Evolutionary conservation across 2,329 filamentous ascomycete species (phyloP), one percentile per base, ranked within the genome.

Genomic region (Aspergillus brasiliensis): DNA sequence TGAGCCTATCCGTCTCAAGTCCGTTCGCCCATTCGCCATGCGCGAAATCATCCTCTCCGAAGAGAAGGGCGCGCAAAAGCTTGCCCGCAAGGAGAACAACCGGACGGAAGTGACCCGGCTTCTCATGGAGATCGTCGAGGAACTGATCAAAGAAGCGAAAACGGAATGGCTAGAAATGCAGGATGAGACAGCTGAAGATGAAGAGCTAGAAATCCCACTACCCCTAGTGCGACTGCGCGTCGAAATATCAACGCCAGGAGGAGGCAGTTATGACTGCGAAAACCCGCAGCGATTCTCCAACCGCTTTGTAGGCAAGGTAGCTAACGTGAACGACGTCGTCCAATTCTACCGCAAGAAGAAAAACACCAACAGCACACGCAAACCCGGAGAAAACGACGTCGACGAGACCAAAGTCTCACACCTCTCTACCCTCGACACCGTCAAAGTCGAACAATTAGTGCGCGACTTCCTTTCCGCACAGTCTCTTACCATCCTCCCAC

Each of bases 281-380:
- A 99, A 99, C 62, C 93, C 95, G 0, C 95, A 98, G 73, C 88
- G 95, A 8, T 97, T 98, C 71, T 98, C 94, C 0, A 96, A 96
- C 73, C 86, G 92, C 2, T 99, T 98, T 67, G 84, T 90, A 1
- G 90, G 88, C n/a, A 91, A 87, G 70, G 94, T 99, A 1, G 95
- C 95, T 60, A 99, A 99, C 71, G 88, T 89, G 8, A 96, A 93
- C 67, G 95, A 99, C 68, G 92, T 99, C 0, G 88, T 99, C 0
- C 90, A 94, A 70, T 98, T 96, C 73, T 88, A 97, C 75, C 87
- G 91, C 58, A 97, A 94, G 78, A 98, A 97, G 77, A 85, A 85
- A n/a, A 77, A 75, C 1, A 70, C 77, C 4, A 34, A 34, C 11
- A 79, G 77, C 5, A 81, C 70, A 2, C 75, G 81, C 31, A 46